Evolutionary conservation across 768 basidiomycete species (phyloP), one percentile per base, ranked within the genome.

Genomic region (Xanthoconium stramineum): DNA sequence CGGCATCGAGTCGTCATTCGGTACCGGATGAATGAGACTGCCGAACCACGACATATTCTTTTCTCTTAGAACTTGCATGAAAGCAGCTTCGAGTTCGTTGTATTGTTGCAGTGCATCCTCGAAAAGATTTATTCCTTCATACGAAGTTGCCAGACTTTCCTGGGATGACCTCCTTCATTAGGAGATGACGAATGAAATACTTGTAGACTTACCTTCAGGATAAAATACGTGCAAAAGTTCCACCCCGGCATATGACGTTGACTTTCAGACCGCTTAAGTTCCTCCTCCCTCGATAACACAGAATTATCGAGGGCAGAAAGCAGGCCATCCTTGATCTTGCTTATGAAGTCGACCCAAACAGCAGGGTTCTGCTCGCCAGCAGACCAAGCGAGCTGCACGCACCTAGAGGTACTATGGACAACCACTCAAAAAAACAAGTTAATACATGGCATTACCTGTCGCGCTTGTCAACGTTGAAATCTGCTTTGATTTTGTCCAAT

Each of bases 171-270:
- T 37, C 63, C 54, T 20, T 47, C 46, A 38, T 40, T 29, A 28
- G 13, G 40, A n/a, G 2, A 28, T 49, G 36, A 32, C 30, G 2
- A 20, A 44, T 40, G 30, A 32, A 28, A 29, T 50, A 43, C 38
- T 53, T 51, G 51, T 56, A 49, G n/a, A 50, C 77, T 54, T 52
- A 93, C 96, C 85, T 98, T 99, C 37, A 95, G 77, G 49, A 94
- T 84, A 72, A 98, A 98, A 76, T 95, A 98, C 0, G 90, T 94
- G 69, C 94, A 95, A 68, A 97, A 99, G 67, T 97, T 97, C 97
- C 97, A 99, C 10, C 97, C 96, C 1, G 94, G 93, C 84, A 94
- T 90, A 63, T 88, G 82, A 53, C 91, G 81, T 71, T 98, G 92
- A 47, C 84, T 80, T 66, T 99, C 96, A 0, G 91, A 92, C 37